Base-by-base conservation (phyloP, 2,329 filamentous ascomycete species). In the Chaetomium sp. region DNA sequence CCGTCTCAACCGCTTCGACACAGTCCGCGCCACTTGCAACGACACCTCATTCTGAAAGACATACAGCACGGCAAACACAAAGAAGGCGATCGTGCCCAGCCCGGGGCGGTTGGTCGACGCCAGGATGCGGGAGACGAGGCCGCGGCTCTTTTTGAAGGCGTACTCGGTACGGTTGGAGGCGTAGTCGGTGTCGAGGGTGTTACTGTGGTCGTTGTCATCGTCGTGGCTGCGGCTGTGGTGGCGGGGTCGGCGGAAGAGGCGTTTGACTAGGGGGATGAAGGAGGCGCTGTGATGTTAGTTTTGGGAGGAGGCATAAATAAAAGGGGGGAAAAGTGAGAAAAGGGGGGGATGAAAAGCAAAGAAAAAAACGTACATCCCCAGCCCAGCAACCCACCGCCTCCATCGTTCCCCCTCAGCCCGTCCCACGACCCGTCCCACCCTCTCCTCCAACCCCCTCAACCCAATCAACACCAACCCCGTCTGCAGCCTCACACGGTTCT, bases 11-110 rank as follows among this genome's bases (percentile, higher is more conserved):
- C 79, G 69, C 65, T 76, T 78, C 35, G 73, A 71, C 14, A 80
- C 67, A 4, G 79, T 82, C 63, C 72, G 73, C 9, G 78, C 79
- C 3, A 81, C 79, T 4, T 79, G 74, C 47, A 83, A 65, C 52
- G 77, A 73, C 19, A 84, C 79, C 66, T 84, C 80, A 64, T 80
- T 81, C 62, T 77, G 75, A 59, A 84, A 84, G 10, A 83, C 74
- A 65, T 80, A 82, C 41, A 83, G 68, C 19, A 81, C 76, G 2
- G 79, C 76, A 59, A 82, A 77, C 2, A 83, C 78, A 36, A 83
- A 76, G 59, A 80, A 76, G 7, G 76, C 76, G 8, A 82, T 59
- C 38, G 74, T 75, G 1, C 79, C 79, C 33, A 81, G 65, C 1
- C 72, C 74, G 11, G 70, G 72, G 4, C 77, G 74, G 8, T 73